A percentile compares a stretch with the other conserved stretches of the same genome.
These are phyloP conservation scores for Rhizoctonia solani DNA, from an alignment of 1,284 basidiomycete genomes.

Conservation along the genomic window DNA sequence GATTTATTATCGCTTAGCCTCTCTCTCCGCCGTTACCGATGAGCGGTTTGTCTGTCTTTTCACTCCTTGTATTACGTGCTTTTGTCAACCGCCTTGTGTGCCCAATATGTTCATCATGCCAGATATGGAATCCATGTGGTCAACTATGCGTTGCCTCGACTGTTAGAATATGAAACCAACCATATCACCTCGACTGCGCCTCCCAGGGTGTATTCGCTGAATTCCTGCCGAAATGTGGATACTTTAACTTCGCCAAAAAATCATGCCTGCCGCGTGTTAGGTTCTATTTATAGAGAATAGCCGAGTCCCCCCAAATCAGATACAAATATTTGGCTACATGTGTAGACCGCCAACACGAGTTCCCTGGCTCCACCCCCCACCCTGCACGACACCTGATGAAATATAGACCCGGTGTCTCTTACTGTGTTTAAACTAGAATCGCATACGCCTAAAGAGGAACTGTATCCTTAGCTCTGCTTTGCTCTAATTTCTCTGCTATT, in stretches of 20 bases:
- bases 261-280: conserved; percentile 18
- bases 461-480: no score
- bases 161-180: no score
- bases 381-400: background rate
- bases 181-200: no score
- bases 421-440: conserved; percentile 9
- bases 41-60: conserved; percentile 50
- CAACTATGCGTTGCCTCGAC: conserved; percentile 29
- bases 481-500: no score
- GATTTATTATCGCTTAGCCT: conserved; percentile 53
- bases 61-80: conserved; percentile 36
- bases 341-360: conserved; percentile 27
- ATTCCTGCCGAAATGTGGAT: no score
- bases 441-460: no score
- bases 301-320: no score
- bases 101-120: conserved; percentile 27
- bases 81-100: conserved; percentile 3
- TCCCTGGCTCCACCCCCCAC: background rate
- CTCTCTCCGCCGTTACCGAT: conserved; percentile 97
- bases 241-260: no score
- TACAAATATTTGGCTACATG: no score
- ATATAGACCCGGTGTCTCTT: conserved; percentile 20
- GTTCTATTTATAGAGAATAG: no score
- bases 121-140: conserved; percentile 33
- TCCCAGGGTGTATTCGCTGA: no score